phyloP scores from a whole-genome alignment of 495 filamentous ascomycete species.

The Monascus purpureus region DNA sequence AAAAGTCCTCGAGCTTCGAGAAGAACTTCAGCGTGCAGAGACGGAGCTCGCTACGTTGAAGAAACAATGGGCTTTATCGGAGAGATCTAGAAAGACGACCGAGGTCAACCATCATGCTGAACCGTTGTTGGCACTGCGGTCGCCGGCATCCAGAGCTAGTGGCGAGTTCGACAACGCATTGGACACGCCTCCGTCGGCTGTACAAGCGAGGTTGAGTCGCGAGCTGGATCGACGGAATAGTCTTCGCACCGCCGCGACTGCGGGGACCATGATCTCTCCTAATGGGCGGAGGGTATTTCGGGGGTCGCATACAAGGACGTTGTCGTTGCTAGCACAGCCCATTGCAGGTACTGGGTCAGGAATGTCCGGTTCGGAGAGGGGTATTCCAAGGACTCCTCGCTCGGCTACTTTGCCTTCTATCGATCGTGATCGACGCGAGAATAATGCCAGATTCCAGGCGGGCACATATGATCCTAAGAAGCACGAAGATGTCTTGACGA shows the following conservation, averaged over 20 bases:
- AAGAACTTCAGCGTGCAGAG: conserved; percentile 75
- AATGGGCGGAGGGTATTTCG: conserved; percentile 48
- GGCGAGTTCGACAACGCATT: conserved; percentile 8
- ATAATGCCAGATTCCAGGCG: conserved; percentile 2
- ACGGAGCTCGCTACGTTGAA: conserved; percentile 62
- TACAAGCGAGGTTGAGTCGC: conserved; percentile 24
- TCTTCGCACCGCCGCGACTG: conserved; percentile 16
- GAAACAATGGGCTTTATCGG: conserved; percentile 65
- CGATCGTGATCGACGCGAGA: conserved; percentile 16
- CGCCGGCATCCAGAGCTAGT: conserved; percentile 13
- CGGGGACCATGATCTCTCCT: conserved; percentile 25
- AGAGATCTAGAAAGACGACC: conserved; percentile 62
- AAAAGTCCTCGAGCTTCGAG: conserved; percentile 78
- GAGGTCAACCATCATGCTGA: conserved; percentile 43
- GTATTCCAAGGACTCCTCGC: conserved; percentile 24
- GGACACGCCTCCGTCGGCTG: conserved; percentile 16
- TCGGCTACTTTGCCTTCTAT: conserved; percentile 34
- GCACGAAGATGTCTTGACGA: conserved; percentile 19
- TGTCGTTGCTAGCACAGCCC: conserved; percentile 72
- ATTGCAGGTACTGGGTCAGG: conserved; percentile 2
- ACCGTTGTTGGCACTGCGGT: conserved; percentile 42
- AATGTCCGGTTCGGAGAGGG: conserved; percentile 2
- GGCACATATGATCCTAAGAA: conserved; percentile 13
- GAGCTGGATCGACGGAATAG: conserved; percentile 37
- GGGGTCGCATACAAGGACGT: conserved; percentile 63